Evolutionary conservation across 805 yeast species (phyloP).

Genomic region (Pichia deserticola): DNA sequence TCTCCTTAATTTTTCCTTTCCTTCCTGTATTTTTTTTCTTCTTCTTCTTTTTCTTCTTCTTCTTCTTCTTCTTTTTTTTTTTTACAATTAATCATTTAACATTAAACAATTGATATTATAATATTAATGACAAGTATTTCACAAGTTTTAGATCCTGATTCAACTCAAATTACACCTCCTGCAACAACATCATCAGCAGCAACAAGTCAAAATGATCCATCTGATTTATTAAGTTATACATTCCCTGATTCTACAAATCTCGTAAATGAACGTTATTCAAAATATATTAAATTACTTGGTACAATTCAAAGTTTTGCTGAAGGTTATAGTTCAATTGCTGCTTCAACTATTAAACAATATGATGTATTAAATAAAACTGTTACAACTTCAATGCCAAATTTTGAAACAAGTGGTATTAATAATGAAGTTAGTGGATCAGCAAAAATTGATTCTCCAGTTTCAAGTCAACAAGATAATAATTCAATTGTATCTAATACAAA

Average conservation of each 20-base stretch:
- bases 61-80: neutral
- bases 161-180: neutral
- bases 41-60: neutral
- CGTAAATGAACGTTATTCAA: conserved; percentile 21
- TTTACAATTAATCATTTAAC: neutral
- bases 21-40: too few relatives aligned
- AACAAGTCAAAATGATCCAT: neutral
- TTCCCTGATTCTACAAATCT: conserved; percentile 24
- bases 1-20: too few relatives aligned
- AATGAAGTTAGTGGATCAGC: conserved; percentile 22
- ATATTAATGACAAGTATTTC: neutral
- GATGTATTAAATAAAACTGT: conserved; percentile 21
- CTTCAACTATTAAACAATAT: conserved; percentile 16
- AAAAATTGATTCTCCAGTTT: conserved; percentile 3
- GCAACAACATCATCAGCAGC: neutral
- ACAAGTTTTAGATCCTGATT: neutral
- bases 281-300: conserved; percentile 21
- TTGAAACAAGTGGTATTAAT: conserved; percentile 20
- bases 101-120: too few relatives aligned
- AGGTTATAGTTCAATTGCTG: conserved; percentile 20
- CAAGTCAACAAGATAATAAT: neutral
- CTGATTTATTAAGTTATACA: conserved; percentile 8
- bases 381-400: conserved; percentile 21
- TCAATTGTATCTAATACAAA: neutral
- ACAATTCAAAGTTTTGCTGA: conserved; percentile 21